Evolutionary conservation across 176 grass and related monocot species (phyloP).

Genomic region (Ensete ventricosum): DNA sequence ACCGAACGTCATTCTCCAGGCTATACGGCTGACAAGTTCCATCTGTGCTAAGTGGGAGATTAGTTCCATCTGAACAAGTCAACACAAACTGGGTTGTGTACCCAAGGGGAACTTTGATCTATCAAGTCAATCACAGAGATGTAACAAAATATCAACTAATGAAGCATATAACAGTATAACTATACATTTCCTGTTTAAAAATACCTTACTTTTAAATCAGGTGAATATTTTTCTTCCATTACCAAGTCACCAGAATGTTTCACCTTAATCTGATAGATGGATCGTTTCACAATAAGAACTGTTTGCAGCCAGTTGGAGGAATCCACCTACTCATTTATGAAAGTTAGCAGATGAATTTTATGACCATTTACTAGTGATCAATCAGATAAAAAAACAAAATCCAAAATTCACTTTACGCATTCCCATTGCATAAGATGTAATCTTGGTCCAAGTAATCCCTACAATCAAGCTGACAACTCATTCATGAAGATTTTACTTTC

Average conservation of each 20-base stretch:
- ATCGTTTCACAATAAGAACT: slow-evolving; percentile 39
- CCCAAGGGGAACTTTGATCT: slow-evolving; percentile 83
- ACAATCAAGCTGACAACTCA: neutral
- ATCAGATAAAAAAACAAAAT: neutral
- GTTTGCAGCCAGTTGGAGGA: slow-evolving; percentile 46
- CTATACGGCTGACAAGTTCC: slow-evolving; percentile 32
- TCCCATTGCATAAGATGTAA: neutral
- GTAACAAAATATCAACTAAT: neutral
- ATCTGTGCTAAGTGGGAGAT: slow-evolving; percentile 55
- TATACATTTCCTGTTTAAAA: neutral
- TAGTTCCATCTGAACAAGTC: slow-evolving; percentile 44
- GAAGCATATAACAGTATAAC: neutral
- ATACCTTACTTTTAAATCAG: slow-evolving; percentile 41
- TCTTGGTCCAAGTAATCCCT: neutral
- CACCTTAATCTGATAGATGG: slow-evolving; percentile 47
- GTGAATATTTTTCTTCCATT: slow-evolving; percentile 71
- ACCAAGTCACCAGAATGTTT: slow-evolving; percentile 30
- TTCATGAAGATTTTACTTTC: neutral
- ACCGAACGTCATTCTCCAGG: slow-evolving; percentile 56
- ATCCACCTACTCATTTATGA: slow-evolving; percentile 20
- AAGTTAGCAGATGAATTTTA: neutral
- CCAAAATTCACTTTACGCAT: neutral
- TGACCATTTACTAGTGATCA: neutral
- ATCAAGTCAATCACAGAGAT: slow-evolving; percentile 19
- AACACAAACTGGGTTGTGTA: slow-evolving; percentile 73